phyloP scores from a whole-genome alignment of 768 basidiomycete genomes.

The Antrodiella citrinella region DNA sequence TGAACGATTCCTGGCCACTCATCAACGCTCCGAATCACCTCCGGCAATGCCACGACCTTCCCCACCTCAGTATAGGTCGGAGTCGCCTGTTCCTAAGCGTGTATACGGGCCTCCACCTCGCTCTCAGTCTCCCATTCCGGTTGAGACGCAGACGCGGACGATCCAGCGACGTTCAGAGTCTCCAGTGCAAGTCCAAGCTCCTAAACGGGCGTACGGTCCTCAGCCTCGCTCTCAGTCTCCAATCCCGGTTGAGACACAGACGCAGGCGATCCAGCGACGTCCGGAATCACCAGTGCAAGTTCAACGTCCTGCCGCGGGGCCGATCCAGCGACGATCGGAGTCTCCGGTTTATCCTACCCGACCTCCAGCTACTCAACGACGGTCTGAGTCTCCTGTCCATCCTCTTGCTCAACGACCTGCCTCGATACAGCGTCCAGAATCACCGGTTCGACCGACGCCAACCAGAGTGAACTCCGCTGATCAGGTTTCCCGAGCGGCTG shows the following conservation, averaged over 20 bases:
- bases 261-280: neutral
- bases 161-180: neutral
- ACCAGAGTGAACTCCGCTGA: neutral
- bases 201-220: neutral
- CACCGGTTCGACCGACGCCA: neutral
- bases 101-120: neutral
- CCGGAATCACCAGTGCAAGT: neutral
- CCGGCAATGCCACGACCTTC: neutral
- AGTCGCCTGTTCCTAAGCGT: neutral
- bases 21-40: neutral
- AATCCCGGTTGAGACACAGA: neutral
- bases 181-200: neutral
- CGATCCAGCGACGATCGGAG: no score
- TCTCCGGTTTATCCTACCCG: no score
- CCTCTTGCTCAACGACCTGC: neutral
- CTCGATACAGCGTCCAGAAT: neutral
- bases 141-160: neutral
- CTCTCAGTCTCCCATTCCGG: neutral
- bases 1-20: neutral
- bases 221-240: neutral
- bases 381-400: neutral
- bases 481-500: neutral
- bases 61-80: neutral
- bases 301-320: no score
- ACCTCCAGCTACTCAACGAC: neutral